Evolutionary conservation across 2,329 filamentous ascomycete species (phyloP), one percentile per base, ranked within the genome.

Genomic region (Epichloe baconii): DNA sequence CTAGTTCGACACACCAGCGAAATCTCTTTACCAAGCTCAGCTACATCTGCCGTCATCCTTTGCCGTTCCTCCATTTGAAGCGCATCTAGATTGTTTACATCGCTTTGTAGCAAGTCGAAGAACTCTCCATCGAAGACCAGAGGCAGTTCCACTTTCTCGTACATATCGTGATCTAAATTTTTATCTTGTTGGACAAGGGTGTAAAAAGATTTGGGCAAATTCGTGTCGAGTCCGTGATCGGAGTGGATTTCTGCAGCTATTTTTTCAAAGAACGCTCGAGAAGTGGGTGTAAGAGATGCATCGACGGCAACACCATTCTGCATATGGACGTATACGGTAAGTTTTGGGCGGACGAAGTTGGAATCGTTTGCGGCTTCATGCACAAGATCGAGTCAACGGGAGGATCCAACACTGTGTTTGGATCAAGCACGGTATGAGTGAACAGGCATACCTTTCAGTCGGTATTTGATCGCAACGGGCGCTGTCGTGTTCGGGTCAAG

Each of bases 111-210:
- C 41, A 85, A 79, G 31, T 80, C 76, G 65, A 95, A 94, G 66
- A 95, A 95, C 61, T 89, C 80, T 19, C 77, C 75, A 60, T 93
- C 88, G 23, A 87, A 87, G 2, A 80, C 79, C 2, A 95, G 70
- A 17, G 87, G 85, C 6, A 95, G 78, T 62, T 90, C 83, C n/a
- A 94, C 65, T 10, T 58, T 66, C 53, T 69, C 64, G 46, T 62
- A 62, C 5, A 40, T 54, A 34, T 56, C 23, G 14, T 36, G 50
- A 12, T 38, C 34, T 23, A 42, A 19, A 14, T 42, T 21, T 12
- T 52, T 36, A 23, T 43, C 45, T 8, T 51, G 50, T 10, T 10
- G 19, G 26, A 19, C 26, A n/a, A 37, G 15, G 12, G 57, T 54
- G 17, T 46, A 31, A 23, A 17, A 3, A 19, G 17, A 5, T 7